Evolutionary conservation across 108 stramenopile species (phyloP).

Genomic region (Skeletonema potamos): DNA sequence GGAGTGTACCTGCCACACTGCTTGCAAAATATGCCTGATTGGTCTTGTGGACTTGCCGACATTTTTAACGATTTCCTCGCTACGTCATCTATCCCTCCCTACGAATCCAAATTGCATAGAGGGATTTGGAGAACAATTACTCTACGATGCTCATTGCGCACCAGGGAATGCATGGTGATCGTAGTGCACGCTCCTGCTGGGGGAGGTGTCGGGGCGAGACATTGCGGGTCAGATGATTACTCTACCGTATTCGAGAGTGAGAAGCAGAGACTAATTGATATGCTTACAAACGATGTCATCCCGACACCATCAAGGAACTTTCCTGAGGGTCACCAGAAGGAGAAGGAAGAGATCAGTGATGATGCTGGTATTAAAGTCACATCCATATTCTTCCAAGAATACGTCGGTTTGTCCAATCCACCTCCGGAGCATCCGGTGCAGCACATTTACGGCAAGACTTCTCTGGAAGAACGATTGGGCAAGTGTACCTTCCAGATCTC

Average conservation of each 20-base stretch:
- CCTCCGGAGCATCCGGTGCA: constrained; percentile 80
- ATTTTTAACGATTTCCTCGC: constrained; percentile 61
- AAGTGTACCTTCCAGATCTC: constrained; percentile 88
- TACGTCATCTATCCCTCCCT: constrained; percentile 61
- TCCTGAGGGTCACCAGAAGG: constrained; percentile 8
- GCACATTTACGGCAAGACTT: constrained; percentile 74
- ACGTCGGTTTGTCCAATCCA: constrained; percentile 74
- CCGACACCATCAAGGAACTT: constrained; percentile 32
- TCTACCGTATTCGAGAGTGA: constrained; percentile 58
- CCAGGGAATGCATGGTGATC: constrained; percentile 69
- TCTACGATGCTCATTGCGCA: constrained; percentile 66
- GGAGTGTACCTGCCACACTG: constrained; percentile 70
- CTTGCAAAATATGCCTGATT: constrained; percentile 75
- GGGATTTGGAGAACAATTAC: constrained; percentile 81
- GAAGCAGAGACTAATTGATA: constrained; percentile 49
- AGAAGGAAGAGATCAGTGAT: constrained; percentile 8
- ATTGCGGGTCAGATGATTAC: constrained; percentile 42
- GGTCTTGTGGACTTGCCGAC: constrained; percentile 66
- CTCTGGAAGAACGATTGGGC: constrained; percentile 69
- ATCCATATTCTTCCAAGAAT: constrained; percentile 85
- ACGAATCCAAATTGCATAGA: constrained; percentile 60
- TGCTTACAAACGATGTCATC: constrained; percentile 47
- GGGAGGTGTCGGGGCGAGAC: constrained; percentile 53
- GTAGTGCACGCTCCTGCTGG: constrained; percentile 65
- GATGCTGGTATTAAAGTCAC: constrained; percentile 55